Base-by-base conservation (phyloP, 2,329 filamentous ascomycete genomes). In the Fusarium ramigenum region DNA sequence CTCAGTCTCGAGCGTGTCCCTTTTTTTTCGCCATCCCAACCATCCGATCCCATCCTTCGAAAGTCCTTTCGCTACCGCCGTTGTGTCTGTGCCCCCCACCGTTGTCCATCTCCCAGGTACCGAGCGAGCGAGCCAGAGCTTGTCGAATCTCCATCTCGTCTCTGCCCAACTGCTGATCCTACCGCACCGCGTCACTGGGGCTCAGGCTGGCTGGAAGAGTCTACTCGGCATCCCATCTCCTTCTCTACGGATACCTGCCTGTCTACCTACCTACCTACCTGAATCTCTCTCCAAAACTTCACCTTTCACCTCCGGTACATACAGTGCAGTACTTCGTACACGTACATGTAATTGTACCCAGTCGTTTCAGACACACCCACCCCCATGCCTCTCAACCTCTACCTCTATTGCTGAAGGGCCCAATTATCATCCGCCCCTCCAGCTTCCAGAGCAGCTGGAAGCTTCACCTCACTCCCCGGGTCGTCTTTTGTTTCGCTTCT, bases 91-190 rank as follows among this genome's bases (percentile, higher is more conserved):
- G 76, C 77, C 72, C 76, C 76, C 77, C 76, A 78, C 76, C 70
- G 72, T 63, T 69, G 63, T 70, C 61, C 62, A 65, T 69, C 70
- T 74, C 72, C 64, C 67, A 75, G 69, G 72, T 70, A 74, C 71
- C 60, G 68, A 73, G 66, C 58, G 68, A 73, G 42, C 23, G 40
- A 44, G 39, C 39, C 39, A n/a, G 70, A 78, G 74, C 75, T 75
- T 74, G 72, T 75, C 65, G 69, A 77, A 72, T 69, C 63, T 76
- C 74, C 74, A 70, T 77, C 63, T 75, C 72, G 66, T 76, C 73
- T 77, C 77, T 78, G 77, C 76, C 77, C 77, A 78, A 78, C 75
- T 78, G 77, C 75, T 78, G 77, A 78, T 78, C 77, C 73, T 68
- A 66, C 72, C 75, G 76, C 66, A 66, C 74, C 75, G 76, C 70